Evolutionary conservation across 495 filamentous ascomycete species (phyloP).

Genomic region (Bathelium albidoporum): DNA sequence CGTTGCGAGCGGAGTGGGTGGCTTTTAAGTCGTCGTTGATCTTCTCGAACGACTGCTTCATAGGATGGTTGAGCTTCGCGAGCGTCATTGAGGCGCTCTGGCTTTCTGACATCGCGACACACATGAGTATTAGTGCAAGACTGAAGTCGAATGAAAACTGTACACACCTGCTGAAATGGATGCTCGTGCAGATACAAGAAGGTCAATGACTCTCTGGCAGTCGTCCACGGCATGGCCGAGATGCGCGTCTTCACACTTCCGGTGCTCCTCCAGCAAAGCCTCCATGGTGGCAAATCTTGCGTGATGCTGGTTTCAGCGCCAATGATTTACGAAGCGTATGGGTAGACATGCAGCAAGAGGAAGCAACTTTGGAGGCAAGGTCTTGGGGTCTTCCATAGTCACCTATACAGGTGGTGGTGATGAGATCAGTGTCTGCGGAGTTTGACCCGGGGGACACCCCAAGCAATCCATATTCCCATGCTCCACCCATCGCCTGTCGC

Average conservation of each 20-base stretch:
- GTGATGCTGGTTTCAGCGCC: no score
- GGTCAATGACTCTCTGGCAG: constrained; percentile 60
- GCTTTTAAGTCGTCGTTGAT: constrained; percentile 72
- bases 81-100: constrained; percentile 58
- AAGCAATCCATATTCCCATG: no score
- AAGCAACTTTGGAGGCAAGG: no score
- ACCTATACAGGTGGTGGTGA: no score
- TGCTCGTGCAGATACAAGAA: constrained; percentile 61
- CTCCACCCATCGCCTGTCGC: no score
- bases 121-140: background rate
- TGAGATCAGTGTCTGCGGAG: no score
- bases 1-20: constrained; percentile 63
- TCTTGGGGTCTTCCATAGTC: background rate
- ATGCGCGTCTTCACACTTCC: constrained; percentile 44
- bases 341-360: no score
- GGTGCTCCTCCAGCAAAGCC: constrained; percentile 43
- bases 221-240: background rate
- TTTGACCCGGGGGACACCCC: no score
- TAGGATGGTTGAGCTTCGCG: constrained; percentile 71
- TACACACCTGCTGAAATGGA: constrained; percentile 12
- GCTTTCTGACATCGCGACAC: constrained; percentile 43
- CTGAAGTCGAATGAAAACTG: background rate
- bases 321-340: no score
- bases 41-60: constrained; percentile 65
- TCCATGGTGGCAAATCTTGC: background rate